Evolutionary conservation across 2,329 filamentous ascomycete species (phyloP).

Genomic region (Cyphellophora attinorum): DNA sequence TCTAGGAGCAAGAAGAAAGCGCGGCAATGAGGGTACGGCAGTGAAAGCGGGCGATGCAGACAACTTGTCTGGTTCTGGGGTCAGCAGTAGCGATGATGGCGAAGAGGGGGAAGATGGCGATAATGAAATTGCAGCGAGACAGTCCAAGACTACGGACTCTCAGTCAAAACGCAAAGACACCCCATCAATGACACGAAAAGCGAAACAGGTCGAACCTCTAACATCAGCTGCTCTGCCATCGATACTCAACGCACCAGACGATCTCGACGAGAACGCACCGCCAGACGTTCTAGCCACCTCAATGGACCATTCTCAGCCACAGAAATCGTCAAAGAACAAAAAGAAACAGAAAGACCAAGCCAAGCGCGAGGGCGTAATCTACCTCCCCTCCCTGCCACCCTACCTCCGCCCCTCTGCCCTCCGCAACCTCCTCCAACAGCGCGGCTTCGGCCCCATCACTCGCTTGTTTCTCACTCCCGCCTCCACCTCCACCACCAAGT

Average conservation of each 20-base stretch:
- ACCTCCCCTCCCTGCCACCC: slow-evolving; percentile 35
- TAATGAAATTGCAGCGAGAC: background rate
- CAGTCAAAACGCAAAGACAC: background rate
- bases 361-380: slow-evolving; percentile 30
- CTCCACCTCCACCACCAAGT: slow-evolving; percentile 19
- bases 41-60: background rate
- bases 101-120: background rate
- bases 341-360: slow-evolving; percentile 29
- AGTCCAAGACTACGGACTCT: background rate
- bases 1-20: slow-evolving; percentile 8
- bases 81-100: background rate
- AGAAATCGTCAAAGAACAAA: slow-evolving; percentile 25
- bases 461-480: slow-evolving; percentile 33
- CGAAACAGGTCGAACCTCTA: background rate
- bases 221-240: background rate
- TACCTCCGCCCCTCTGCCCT: slow-evolving; percentile 38
- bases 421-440: slow-evolving; percentile 30
- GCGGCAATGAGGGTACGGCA: slow-evolving; percentile 11
- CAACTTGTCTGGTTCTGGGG: background rate
- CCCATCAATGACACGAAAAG: background rate
- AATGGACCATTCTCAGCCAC: too few relatives aligned
- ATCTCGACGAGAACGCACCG: too few relatives aligned
- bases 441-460: slow-evolving; percentile 32
- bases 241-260: background rate
- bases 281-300: too few relatives aligned